Percentiles rank a stretch among this genome's conserved stretches.
phyloP scores from a whole-genome alignment of 495 filamentous ascomycete genomes.

The Lophiotrema nucula region DNA sequence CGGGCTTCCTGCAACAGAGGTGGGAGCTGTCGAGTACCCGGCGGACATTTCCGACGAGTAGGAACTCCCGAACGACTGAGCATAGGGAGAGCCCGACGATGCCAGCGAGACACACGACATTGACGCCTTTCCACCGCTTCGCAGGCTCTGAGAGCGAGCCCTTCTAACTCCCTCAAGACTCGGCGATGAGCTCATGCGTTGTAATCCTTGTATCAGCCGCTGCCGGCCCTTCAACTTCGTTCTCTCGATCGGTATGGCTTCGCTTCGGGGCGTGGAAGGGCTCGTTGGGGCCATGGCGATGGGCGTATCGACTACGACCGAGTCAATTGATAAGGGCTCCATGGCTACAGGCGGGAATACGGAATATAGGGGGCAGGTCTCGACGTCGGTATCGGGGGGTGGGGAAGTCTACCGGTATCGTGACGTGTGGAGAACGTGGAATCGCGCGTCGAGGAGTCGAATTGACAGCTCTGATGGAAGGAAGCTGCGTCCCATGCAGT shows the following conservation, averaged over 20 bases:
- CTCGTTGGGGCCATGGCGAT: neutral
- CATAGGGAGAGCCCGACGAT: constrained; percentile 55
- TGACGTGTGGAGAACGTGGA: too few relatives aligned
- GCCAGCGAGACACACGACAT: constrained; percentile 84
- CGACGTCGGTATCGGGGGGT: too few relatives aligned
- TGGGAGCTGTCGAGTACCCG: constrained; percentile 64
- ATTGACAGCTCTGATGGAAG: neutral
- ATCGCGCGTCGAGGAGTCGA: neutral
- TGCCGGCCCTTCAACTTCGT: constrained; percentile 70
- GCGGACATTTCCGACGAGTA: constrained; percentile 62
- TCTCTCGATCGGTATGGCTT: constrained; percentile 27
- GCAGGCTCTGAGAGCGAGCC: constrained; percentile 55
- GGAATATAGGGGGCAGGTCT: neutral
- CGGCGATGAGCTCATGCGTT: constrained; percentile 86
- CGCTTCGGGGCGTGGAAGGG: constrained; percentile 13
- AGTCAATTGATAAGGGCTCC: constrained; percentile 36
- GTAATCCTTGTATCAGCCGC: constrained; percentile 72
- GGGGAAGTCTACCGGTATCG: too few relatives aligned
- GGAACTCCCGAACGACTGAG: constrained; percentile 52
- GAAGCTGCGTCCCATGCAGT: neutral
- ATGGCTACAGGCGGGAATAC: constrained; percentile 10
- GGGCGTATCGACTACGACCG: constrained; percentile 30
- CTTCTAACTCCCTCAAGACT: constrained; percentile 66
- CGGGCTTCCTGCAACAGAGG: constrained; percentile 55
- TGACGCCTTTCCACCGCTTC: constrained; percentile 68